phyloP scores from a whole-genome alignment of 2,329 filamentous ascomycete genomes.

The Penicillium sp. region DNA sequence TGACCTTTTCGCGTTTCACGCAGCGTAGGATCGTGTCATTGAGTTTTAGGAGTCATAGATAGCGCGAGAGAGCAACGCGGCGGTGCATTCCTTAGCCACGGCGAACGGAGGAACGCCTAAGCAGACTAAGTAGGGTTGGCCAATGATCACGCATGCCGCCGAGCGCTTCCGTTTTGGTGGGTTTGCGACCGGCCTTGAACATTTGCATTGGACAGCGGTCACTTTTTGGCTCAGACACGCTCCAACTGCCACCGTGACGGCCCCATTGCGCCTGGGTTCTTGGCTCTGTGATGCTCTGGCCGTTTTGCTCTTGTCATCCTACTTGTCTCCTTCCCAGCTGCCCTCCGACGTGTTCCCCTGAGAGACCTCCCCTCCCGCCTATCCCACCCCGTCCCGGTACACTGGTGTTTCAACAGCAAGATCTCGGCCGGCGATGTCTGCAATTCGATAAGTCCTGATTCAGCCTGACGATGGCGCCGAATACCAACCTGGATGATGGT shows the following conservation, averaged over 20 bases:
- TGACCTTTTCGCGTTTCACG: no score
- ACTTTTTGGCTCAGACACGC: conserved; percentile 11
- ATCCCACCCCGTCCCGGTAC: neutral
- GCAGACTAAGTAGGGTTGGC: neutral
- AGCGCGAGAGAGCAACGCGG: no score
- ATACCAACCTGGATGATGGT: conserved; percentile 34
- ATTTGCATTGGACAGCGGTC: no score
- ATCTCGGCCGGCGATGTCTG: conserved; percentile 39
- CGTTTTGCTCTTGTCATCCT: neutral
- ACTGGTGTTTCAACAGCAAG: conserved; percentile 1
- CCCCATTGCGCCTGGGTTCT: no score
- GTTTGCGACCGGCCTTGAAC: conserved; percentile 23
- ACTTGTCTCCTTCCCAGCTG: neutral
- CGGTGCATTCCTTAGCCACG: neutral
- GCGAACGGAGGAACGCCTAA: neutral
- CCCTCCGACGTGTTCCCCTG: neutral
- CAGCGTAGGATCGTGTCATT: no score
- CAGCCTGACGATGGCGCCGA: conserved; percentile 43
- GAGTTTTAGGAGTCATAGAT: no score
- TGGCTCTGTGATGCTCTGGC: no score
- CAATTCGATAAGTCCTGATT: conserved; percentile 34
- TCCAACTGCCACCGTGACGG: conserved; percentile 7
- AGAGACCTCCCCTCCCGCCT: neutral
- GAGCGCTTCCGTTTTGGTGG: conserved; percentile 8
- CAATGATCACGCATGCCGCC: conserved; percentile 13